phyloP scores from a whole-genome alignment of 2,329 filamentous ascomycete genomes.

The Parafenestella ontariensis region DNA sequence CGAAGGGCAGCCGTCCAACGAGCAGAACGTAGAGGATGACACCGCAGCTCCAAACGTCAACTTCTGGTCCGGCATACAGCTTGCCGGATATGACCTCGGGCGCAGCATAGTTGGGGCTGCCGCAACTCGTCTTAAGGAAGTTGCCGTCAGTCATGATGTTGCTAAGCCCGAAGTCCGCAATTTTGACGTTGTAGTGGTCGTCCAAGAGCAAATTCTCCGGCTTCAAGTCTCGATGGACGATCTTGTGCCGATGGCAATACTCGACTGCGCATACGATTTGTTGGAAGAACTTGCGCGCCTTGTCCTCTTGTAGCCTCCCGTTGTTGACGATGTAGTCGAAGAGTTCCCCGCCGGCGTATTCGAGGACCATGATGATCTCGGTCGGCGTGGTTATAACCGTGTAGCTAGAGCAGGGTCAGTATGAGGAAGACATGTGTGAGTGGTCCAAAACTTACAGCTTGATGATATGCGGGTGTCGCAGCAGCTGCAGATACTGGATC shows the following conservation, averaged over 20 bases:
- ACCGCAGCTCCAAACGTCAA: slow-evolving; percentile 96
- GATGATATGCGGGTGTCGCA: slow-evolving; percentile 98
- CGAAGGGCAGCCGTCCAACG: slow-evolving; percentile 81
- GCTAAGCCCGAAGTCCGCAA: slow-evolving; percentile 96
- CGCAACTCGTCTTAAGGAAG: slow-evolving; percentile 97
- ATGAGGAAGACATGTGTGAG: neutral
- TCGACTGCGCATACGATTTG: slow-evolving; percentile 99
- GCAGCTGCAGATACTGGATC: slow-evolving; percentile 95
- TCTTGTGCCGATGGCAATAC: slow-evolving; percentile 98
- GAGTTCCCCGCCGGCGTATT: slow-evolving; percentile 94
- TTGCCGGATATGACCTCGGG: slow-evolving; percentile 98
- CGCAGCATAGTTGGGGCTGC: slow-evolving; percentile 96
- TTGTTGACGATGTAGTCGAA: slow-evolving; percentile 98
- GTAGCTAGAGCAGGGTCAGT: slow-evolving; percentile 63
- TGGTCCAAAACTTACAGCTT: slow-evolving; percentile 73
- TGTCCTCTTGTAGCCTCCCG: slow-evolving; percentile 86
- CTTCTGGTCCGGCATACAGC: slow-evolving; percentile 94
- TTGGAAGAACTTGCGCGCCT: slow-evolving; percentile 98
- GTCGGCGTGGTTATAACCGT: slow-evolving; percentile 94
- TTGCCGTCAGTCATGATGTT: slow-evolving; percentile 99
- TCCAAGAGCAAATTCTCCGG: slow-evolving; percentile 96
- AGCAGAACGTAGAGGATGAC: slow-evolving; percentile 76
- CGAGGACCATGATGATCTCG: slow-evolving; percentile 99
- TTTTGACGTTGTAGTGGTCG: slow-evolving; percentile 96
- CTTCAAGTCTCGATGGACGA: slow-evolving; percentile 96